These are phyloP conservation scores for Suhomyces anneliseae DNA, from an alignment of 1,139 yeast genomes.

Conservation along the genomic window DNA sequence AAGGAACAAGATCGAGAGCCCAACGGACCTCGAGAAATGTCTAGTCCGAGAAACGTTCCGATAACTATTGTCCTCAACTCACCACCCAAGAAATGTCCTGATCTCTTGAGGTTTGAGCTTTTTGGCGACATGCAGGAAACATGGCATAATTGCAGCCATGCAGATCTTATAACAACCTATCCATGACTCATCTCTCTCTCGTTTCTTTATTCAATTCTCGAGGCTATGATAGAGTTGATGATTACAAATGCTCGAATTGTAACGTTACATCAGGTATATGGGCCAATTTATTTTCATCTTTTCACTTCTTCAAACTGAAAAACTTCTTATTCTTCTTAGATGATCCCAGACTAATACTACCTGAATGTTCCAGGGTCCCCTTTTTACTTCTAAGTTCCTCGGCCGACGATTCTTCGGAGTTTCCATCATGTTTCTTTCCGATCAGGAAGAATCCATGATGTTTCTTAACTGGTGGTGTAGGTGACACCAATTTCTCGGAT, in stretches of 20 bases:
- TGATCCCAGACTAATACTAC: constrained; percentile 11
- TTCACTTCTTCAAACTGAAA: constrained; percentile 6
- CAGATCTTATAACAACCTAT: no score
- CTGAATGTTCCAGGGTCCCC: constrained; percentile 13
- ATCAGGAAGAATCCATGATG: constrained; percentile 27
- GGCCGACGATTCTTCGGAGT: constrained; percentile 3
- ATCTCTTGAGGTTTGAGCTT: no score
- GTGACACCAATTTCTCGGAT: constrained; percentile 1
- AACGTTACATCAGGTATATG: not conserved
- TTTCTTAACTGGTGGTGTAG: constrained; percentile 14
- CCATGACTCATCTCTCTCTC: no score
- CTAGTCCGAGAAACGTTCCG: no score
- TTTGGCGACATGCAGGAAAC: no score
- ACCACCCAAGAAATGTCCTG: no score
- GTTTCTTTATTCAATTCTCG: no score
- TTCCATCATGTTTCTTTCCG: constrained; percentile 18
- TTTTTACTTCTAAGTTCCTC: constrained; percentile 1
- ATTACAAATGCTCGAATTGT: not conserved
- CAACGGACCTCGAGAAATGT: no score
- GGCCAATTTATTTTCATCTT: not conserved
- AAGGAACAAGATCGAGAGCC: no score
- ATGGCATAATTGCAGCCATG: no score
- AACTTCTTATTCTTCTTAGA: constrained; percentile 9
- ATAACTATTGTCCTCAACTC: no score
- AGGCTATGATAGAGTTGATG: no score